Evolutionary conservation across 192 early-diverging fungal species (phyloP), one percentile per base, ranked within the genome.

Genomic region (Linnemannia exigua): DNA sequence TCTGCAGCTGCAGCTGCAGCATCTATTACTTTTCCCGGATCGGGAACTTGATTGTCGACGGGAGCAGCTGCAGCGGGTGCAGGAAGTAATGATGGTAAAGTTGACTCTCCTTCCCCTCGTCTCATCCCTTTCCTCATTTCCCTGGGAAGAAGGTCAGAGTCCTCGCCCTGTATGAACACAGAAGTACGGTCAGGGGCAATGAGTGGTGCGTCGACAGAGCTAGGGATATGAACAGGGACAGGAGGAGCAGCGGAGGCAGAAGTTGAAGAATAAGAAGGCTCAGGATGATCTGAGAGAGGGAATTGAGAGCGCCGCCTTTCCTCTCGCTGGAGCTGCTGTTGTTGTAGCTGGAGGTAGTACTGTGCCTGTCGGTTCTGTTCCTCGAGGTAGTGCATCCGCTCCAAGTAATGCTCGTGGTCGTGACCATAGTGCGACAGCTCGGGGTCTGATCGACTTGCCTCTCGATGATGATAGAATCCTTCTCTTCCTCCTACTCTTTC

Each of bases 361-460:
- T 63, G 28, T 5, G 28, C 61, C 8, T 66, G 61, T 33, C 47
- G n/a, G 7, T 76, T 44, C 20, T 76, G 54, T 17, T 76, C 67
- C 35, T 67, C 67, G 6, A 68, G 50, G 50, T 50, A 74, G 7
- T 36, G 71, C 79, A 66, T 35, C 36, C 75, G 75, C 46, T 79
- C 72, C 16, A 79, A 22, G n/a, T 79, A 79, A 31, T 72, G 58
- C 31, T 84, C 81, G 58, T 70, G 66, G 16, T 74, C 72, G 33
- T 61, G 58, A 11, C 75, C 76, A 36, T 76, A 84, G 1, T 70
- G 73, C 1, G 70, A 74, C 7, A 86, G 44, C 47, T 86, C 84
- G 17, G 84, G 84, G n/a, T 86, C 84, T 0, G 84, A 86, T 3
- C 66, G 74, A 68, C 84, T 86, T 16, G 58, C 84, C 19, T 86